Conservation (phyloP, 176 grass and related monocot species). For the Oryza longistaminata region DNA sequence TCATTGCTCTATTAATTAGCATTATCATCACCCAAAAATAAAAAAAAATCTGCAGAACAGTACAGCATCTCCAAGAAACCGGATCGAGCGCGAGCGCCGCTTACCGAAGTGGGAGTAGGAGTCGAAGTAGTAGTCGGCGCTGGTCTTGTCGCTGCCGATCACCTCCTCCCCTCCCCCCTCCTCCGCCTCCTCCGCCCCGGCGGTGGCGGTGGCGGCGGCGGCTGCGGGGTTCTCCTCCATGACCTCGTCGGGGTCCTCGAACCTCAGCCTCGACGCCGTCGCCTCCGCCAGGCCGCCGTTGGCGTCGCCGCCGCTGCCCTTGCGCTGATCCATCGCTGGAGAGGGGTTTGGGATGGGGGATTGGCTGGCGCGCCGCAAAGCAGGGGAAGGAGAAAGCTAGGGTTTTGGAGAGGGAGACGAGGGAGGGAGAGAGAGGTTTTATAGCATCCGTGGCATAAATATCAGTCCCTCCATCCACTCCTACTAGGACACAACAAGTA, state of each 20-base stretch:
- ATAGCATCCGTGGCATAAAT: conserved; percentile 23
- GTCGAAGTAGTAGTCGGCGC: conserved; percentile 99
- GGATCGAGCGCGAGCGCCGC: not conserved
- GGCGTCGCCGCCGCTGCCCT: conserved; percentile 16
- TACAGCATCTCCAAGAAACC: not conserved
- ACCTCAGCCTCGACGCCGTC: conserved; percentile 49
- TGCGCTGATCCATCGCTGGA: conserved; percentile 37
- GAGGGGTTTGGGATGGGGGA: not conserved
- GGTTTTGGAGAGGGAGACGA: conserved; percentile 36
- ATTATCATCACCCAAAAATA: not conserved
- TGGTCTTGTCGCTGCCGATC: conserved; percentile 81
- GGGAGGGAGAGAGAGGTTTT: conserved; percentile 23
- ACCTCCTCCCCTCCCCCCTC: conserved; percentile 35
- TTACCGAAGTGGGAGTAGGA: conserved; percentile 98
- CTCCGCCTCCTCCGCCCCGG: conserved; percentile 8
- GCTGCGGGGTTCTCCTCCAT: conserved; percentile 38
- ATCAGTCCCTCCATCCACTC: not conserved
- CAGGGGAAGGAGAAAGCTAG: conserved; percentile 38
- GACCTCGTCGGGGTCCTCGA: conserved; percentile 40
- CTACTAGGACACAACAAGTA: too few species aligned
- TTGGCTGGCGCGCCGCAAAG: conserved; percentile 49
- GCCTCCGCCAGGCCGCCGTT: conserved; percentile 56
- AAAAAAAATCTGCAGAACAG: not conserved
- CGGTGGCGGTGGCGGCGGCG: not conserved
- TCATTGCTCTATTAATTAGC: too few species aligned